Evolutionary conservation across 257 asterid genomes (phyloP).

Genomic region (Leptodermis oblonga): DNA sequence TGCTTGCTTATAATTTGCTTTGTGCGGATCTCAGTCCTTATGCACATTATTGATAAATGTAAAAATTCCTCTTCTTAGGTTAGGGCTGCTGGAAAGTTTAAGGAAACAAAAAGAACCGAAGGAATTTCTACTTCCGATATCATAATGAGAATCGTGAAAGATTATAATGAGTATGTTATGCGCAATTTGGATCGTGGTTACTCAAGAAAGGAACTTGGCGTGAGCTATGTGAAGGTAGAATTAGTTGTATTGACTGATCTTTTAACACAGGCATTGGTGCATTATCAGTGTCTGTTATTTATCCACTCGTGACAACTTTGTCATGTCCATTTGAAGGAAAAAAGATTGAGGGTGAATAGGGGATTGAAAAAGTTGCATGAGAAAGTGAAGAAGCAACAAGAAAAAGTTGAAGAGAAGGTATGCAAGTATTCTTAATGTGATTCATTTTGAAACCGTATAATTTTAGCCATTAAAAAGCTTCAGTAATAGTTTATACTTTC

Average conservation of each 20-base stretch:
- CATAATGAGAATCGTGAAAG: conserved; percentile 62
- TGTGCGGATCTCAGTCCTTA: background rate
- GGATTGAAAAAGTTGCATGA: conserved; percentile 48
- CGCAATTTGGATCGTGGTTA: conserved; percentile 71
- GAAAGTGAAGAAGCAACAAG: conserved; percentile 66
- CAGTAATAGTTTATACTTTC: background rate
- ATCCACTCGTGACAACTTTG: conserved; percentile 17
- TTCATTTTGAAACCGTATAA: background rate
- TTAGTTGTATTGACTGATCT: background rate
- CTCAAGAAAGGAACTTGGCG: conserved; percentile 61
- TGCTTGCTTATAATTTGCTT: background rate
- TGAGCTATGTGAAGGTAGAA: conserved; percentile 60
- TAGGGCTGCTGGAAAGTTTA: conserved; percentile 53
- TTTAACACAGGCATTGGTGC: background rate
- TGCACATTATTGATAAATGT: background rate
- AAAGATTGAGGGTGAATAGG: conserved; percentile 53
- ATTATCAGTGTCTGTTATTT: background rate
- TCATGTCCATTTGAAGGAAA: conserved; percentile 34
- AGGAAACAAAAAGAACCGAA: conserved; percentile 55
- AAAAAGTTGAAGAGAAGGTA: conserved; percentile 65
- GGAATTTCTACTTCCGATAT: conserved; percentile 67
- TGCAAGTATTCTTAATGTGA: background rate
- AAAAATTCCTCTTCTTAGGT: conserved; percentile 32
- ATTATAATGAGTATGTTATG: conserved; percentile 66
- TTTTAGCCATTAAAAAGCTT: background rate